Evolutionary conservation across 2,329 filamentous ascomycete genomes (phyloP).

Genomic region (Colletotrichum phormii): DNA sequence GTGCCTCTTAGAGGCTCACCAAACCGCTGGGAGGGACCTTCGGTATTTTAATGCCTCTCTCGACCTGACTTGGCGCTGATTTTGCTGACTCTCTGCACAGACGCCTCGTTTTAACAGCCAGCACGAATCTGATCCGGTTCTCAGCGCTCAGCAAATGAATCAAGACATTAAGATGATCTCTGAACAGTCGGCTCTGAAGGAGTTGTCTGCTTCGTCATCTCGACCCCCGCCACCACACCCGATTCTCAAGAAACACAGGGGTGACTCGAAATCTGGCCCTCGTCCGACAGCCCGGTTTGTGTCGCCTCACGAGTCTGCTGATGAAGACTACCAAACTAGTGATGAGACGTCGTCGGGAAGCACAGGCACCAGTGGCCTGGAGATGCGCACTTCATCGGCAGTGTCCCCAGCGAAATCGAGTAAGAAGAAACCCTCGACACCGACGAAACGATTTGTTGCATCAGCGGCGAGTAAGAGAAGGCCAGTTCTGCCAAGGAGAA

Average conservation of each 20-base stretch:
- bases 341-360: conserved; percentile 56
- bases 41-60: conserved; percentile 49
- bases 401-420: conserved; percentile 41
- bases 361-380: conserved; percentile 47
- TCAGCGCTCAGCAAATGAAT: conserved; percentile 28
- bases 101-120: conserved; percentile 33
- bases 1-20: conserved; percentile 65
- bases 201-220: conserved; percentile 54
- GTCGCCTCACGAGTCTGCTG: conserved; percentile 62
- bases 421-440: conserved; percentile 43
- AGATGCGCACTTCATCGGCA: conserved; percentile 42
- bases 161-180: conserved; percentile 29
- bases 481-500: conserved; percentile 57
- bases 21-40: conserved; percentile 63
- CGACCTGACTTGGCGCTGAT: neutral
- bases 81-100: conserved; percentile 34
- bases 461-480: conserved; percentile 57
- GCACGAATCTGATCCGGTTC: conserved; percentile 34
- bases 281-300: conserved; percentile 72
- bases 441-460: conserved; percentile 56
- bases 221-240: conserved; percentile 64
- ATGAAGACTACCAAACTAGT: conserved; percentile 49
- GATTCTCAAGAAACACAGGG: conserved; percentile 70
- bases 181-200: conserved; percentile 41
- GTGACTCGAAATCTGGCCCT: conserved; percentile 63